Base-by-base conservation (phyloP, 495 filamentous ascomycete species). In the Penicillium taxi region DNA sequence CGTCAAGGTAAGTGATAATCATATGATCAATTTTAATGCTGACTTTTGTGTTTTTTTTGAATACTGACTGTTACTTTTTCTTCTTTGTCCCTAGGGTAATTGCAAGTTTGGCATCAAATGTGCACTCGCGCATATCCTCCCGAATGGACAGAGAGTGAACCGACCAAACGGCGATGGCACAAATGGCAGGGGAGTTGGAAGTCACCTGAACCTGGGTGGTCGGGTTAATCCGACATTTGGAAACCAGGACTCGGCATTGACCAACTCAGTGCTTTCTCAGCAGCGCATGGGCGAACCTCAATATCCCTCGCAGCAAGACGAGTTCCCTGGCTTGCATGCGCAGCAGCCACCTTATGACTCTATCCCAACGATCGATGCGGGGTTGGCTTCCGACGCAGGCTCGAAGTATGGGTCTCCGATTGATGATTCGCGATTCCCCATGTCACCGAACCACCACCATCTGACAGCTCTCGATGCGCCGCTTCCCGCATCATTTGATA, bases 31-130 rank as follows among this genome's bases (percentile, higher is more conserved):
- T 16, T 25, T 34, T 16, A 20, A 33, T 23, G 12, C 2, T 12
- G 9, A n/a, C n/a, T n/a, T n/a, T n/a, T n/a, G n/a, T n/a, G n/a
- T n/a, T n/a, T n/a, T n/a, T n/a, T n/a, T 26, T 21, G 19, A 32
- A 31, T 17, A 29, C 42, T 47, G 36, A 50, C 38, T 17, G 22
- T 9, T 2, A 14, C 32, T 35, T 35, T 40, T 45, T 32, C 29
- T 28, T 50, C 31, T 26, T 39, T 52, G 11, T 17, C 25, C 6
- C 31, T 53, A 96, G 87, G 93, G 91, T 38, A 96, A 96, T 64
- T 98, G 91, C 80, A 98, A 98, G 61, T 98, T 96, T 59, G 91
- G 91, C 37, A 79, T 83, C 18, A 96, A 96, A 62, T 98, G 91
- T 67, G 91, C 93, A 48, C 81, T 95, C 56, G 84, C 88, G 42